phyloP scores from a whole-genome alignment of 768 basidiomycete species.

The Amanita rimosa region DNA sequence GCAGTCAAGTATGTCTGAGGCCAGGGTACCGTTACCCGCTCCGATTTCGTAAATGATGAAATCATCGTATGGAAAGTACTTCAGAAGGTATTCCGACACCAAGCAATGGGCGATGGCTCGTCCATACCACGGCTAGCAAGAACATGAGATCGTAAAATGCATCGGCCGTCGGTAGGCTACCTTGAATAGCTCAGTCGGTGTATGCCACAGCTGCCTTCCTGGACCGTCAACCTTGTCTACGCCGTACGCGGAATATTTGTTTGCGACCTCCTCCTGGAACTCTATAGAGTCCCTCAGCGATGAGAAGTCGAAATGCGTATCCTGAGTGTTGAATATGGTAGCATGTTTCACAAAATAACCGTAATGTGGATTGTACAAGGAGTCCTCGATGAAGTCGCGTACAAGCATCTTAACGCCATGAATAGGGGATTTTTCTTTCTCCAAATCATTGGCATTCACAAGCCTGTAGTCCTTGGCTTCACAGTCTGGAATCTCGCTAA shows the following conservation, averaged over 20 bases:
- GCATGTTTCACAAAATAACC: conserved; percentile 95
- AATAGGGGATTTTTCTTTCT: conserved; percentile 47
- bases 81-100: conserved; percentile 84
- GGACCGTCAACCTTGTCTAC: conserved; percentile 50
- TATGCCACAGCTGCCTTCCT: conserved; percentile 95
- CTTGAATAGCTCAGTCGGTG: conserved; percentile 96
- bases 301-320: conserved; percentile 56
- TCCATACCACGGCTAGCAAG: conserved; percentile 82
- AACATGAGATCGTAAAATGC: conserved; percentile 4
- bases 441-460: conserved; percentile 65
- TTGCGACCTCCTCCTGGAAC: conserved; percentile 76
- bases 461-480: conserved; percentile 31
- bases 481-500: conserved; percentile 37
- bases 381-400: conserved; percentile 95
- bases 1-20: conserved; percentile 77
- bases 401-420: conserved; percentile 84
- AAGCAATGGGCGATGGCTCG: conserved; percentile 84
- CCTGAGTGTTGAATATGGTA: conserved; percentile 69
- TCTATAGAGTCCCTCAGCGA: conserved; percentile 54
- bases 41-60: conserved; percentile 96
- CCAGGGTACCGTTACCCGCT: conserved; percentile 94
- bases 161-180: conserved; percentile 29
- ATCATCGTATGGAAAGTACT: conserved; percentile 94
- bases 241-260: conserved; percentile 65
- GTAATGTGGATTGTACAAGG: conserved; percentile 93